phyloP scores from a whole-genome alignment of 768 basidiomycete genomes.

The Trametopsis cervina region DNA sequence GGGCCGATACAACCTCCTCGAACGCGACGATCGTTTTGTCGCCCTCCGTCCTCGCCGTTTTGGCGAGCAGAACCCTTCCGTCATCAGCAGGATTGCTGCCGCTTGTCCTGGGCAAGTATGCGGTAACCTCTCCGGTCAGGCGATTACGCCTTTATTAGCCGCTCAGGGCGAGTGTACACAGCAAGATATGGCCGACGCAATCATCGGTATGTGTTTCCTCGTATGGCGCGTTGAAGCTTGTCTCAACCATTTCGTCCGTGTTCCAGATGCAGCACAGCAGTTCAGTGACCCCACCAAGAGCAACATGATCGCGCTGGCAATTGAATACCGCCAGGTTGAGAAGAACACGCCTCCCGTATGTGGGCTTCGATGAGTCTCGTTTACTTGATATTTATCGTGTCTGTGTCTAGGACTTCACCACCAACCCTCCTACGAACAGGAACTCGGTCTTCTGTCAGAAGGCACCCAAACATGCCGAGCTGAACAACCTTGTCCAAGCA shows the following conservation, averaged over 20 bases:
- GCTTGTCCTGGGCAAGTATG: constrained; percentile 47
- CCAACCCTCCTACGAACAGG: constrained; percentile 40
- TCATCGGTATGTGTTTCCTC: constrained; percentile 37
- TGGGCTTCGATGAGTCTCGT: too few relatives aligned
- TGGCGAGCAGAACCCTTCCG: constrained; percentile 41
- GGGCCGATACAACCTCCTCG: constrained; percentile 38
- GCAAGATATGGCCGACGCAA: constrained; percentile 50
- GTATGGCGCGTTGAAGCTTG: background rate
- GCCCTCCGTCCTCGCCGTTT: constrained; percentile 47
- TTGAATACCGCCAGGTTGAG: constrained; percentile 47
- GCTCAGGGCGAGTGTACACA: constrained; percentile 46
- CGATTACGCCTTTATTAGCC: constrained; percentile 46
- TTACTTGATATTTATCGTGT: background rate
- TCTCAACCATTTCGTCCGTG: background rate
- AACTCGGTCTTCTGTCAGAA: constrained; percentile 45
- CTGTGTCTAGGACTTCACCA: constrained; percentile 39
- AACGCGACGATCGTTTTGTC: constrained; percentile 39
- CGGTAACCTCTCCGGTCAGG: constrained; percentile 40
- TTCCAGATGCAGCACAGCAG: constrained; percentile 42
- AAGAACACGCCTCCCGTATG: constrained; percentile 54
- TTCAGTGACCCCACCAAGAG: constrained; percentile 44
- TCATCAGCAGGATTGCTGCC: constrained; percentile 35
- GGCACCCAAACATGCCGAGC: constrained; percentile 28
- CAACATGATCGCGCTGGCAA: constrained; percentile 45
- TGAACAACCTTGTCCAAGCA: constrained; percentile 30